These are phyloP conservation scores for Leptomonas seymouri DNA, from an alignment of 208 protist species.

Conservation along the genomic window DNA sequence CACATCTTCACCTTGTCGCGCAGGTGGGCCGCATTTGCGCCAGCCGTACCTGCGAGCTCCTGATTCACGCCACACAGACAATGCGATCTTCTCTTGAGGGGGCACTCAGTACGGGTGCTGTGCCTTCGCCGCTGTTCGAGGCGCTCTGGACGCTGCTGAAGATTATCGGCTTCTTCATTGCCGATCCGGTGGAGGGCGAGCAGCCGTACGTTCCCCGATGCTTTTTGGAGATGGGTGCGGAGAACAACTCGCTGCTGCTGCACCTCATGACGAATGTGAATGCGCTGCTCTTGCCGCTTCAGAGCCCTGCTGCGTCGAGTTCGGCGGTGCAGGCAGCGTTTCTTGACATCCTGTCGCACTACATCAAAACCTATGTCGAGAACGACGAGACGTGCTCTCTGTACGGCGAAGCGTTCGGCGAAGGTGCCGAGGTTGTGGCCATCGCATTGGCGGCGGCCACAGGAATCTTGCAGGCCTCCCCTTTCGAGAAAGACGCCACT, in stretches of 20 bases:
- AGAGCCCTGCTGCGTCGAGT: constrained; percentile 37
- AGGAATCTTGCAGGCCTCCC: constrained; percentile 33
- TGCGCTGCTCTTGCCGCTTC: constrained; percentile 26
- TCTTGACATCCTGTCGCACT: constrained; percentile 51
- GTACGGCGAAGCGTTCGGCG: constrained; percentile 40
- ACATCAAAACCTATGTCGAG: constrained; percentile 65
- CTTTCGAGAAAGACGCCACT: constrained; percentile 63
- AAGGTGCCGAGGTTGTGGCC: constrained; percentile 40
- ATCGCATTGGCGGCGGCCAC: constrained; percentile 46
- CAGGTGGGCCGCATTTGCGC: constrained; percentile 57
- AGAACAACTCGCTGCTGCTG: constrained; percentile 26
- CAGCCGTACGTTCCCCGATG: constrained; percentile 70
- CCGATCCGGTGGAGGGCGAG: constrained; percentile 72
- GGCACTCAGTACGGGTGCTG: background rate
- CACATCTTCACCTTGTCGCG: constrained; percentile 70
- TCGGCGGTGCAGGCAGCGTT: constrained; percentile 66
- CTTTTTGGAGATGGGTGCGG: constrained; percentile 40
- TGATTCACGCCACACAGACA: constrained; percentile 14
- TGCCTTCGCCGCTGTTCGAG: constrained; percentile 38
- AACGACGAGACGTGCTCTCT: constrained; percentile 29
- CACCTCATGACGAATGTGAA: constrained; percentile 33
- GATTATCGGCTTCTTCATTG: constrained; percentile 60
- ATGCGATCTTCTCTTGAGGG: constrained; percentile 6
- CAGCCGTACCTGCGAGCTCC: constrained; percentile 23
- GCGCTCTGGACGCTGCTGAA: constrained; percentile 67